Base-by-base conservation (phyloP, 768 basidiomycete species). In the Macrolepiota fuliginosa region DNA sequence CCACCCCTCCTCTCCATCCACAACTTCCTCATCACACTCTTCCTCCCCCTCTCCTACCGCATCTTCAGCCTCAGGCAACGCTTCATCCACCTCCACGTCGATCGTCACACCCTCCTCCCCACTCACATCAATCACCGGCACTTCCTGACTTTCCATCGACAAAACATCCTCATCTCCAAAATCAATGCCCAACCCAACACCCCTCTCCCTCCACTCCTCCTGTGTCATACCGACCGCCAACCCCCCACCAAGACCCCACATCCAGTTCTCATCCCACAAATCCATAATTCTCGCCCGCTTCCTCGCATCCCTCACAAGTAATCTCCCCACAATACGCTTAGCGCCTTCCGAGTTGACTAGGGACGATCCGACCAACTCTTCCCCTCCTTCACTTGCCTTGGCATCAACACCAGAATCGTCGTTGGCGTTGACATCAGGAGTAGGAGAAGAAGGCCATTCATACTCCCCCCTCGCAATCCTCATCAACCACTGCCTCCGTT, bases 401-500 rank as follows among this genome's bases (percentile, higher is more conserved):
- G n/a, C 42, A 45, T 45, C 19, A 24, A 46, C 53, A 25, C 22
- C 49, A 51, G 40, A 29, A 7, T 54, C 57, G 13, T 9, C 50
- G 22, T 66, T 59, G 35, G 22, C 60, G 25, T 58, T 58, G 12
- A 51, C 58, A 39, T 63, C 63, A 11, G 24, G 25, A n/a, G n/a
- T n/a, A n/a, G n/a, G 5, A 29, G 52, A 47, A 35, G 68, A 71
- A 46, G 91, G 90, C 91, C 91, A 96, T 56, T 77, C 69, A 73
- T 87, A 95, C 69, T 92, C 88, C 47, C 87, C 90, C 69, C 85
- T 83, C 13, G 92, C 93, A 67, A 96, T 94, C 55, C 84, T 79
- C 78, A 93, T 84, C 65, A 95, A 76, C 80, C 89, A 87, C 55
- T 76, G 77, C 63, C 84, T 71, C 64, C 83, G 73, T 70, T 80